Conservation (phyloP, 2,329 filamentous ascomycete genomes). For the Epichloe uncinata region DNA sequence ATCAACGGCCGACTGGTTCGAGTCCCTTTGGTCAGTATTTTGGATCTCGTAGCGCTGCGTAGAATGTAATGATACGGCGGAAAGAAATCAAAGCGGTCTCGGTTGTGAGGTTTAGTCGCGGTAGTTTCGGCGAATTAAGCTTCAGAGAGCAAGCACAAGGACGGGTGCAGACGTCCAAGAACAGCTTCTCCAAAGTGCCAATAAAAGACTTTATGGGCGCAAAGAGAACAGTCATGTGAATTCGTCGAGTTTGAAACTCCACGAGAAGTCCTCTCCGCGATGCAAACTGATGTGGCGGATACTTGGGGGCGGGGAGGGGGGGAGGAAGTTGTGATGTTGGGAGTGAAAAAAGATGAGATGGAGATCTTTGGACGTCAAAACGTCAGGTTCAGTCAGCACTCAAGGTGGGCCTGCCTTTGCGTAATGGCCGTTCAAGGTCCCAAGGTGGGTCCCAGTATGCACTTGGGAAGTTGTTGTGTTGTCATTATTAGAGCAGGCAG, state of each 20-base stretch:
- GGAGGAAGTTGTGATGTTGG: slow-evolving; percentile 14
- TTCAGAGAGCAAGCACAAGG: slow-evolving; percentile 16
- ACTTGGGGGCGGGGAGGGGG: slow-evolving; percentile 3
- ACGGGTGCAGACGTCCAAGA: slow-evolving; percentile 29
- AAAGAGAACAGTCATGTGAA: not conserved
- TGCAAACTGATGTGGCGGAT: slow-evolving; percentile 4
- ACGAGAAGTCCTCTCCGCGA: not conserved
- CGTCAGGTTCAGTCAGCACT: slow-evolving; percentile 23
- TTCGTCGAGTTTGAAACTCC: not conserved
- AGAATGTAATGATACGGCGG: too few relatives aligned
- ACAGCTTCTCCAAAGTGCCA: slow-evolving; percentile 15
- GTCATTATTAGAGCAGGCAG: not conserved
- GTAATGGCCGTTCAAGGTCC: slow-evolving; percentile 18
- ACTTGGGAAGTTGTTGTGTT: not conserved
- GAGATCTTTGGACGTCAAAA: slow-evolving; percentile 17
- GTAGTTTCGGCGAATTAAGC: slow-evolving; percentile 1
- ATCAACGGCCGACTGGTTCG: not conserved
- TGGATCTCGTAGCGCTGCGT: not conserved
- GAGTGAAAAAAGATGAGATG: slow-evolving; percentile 9
- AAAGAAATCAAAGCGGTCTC: not conserved
- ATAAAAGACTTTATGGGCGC: slow-evolving; percentile 1
- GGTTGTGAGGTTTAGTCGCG: slow-evolving; percentile 3
- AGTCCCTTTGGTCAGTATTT: not conserved
- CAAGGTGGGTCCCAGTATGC: slow-evolving; percentile 1
- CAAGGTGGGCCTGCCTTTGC: slow-evolving; percentile 26